Evolutionary conservation across 2,329 filamentous ascomycete species (phyloP).

Genomic region (Calonectria honghensis): DNA sequence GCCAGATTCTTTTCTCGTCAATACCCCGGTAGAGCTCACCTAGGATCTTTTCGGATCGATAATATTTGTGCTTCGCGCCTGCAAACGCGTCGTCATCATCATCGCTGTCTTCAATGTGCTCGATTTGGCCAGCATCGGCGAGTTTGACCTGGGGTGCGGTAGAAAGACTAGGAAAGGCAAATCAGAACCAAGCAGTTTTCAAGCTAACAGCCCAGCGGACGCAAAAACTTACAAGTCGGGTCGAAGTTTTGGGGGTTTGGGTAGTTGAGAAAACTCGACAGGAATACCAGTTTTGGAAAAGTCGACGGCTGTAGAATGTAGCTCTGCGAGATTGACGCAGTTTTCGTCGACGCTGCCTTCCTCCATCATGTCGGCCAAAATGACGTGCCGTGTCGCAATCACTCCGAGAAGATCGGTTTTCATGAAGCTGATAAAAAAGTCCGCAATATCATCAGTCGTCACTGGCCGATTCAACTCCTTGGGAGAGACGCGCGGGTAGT

Average conservation of each 20-base stretch:
- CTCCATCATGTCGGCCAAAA: constrained; percentile 75
- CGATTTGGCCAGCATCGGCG: constrained; percentile 66
- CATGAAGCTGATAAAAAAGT: constrained; percentile 90
- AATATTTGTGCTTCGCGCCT: constrained; percentile 72
- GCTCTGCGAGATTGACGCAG: constrained; percentile 74
- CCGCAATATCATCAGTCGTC: constrained; percentile 78
- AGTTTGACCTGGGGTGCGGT: constrained; percentile 66
- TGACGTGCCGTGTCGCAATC: constrained; percentile 79
- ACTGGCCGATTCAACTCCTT: constrained; percentile 78
- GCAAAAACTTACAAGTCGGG: constrained; percentile 72
- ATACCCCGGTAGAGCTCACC: constrained; percentile 83
- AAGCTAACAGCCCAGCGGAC: neutral
- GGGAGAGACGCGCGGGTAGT: constrained; percentile 78
- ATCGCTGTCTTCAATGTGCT: constrained; percentile 59
- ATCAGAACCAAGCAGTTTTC: neutral
- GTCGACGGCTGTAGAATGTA: constrained; percentile 84
- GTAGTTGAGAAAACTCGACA: constrained; percentile 68
- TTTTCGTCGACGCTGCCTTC: constrained; percentile 70
- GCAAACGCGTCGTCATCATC: constrained; percentile 63
- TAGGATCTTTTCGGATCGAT: constrained; percentile 80
- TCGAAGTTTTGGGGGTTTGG: constrained; percentile 61
- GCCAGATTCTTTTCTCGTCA: constrained; percentile 81
- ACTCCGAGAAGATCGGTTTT: constrained; percentile 78
- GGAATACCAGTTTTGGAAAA: constrained; percentile 84
- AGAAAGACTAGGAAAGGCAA: constrained; percentile 62